A percentile compares a stretch with the other conserved stretches of the same genome.
These are phyloP conservation scores for Danielozyma ontarioensis DNA, from an alignment of 805 yeast genomes.

Conservation along the genomic window DNA sequence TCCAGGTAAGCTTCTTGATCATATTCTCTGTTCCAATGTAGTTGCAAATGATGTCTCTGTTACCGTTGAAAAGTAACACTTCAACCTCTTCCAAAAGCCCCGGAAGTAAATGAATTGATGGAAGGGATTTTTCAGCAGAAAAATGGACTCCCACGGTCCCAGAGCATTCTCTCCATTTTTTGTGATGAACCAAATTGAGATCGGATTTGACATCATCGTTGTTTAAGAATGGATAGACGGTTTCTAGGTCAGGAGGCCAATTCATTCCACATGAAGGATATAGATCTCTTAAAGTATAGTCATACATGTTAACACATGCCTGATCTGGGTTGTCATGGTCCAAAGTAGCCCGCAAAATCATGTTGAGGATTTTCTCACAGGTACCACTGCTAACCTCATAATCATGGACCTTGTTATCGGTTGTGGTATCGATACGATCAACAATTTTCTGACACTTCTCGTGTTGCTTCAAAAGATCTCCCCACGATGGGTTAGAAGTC, in stretches of 20 bases:
- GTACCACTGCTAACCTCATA: constrained; percentile 21
- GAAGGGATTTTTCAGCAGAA: constrained; percentile 47
- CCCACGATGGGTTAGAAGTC: constrained; percentile 33
- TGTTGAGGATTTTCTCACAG: constrained; percentile 47
- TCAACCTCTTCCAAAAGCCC: constrained; percentile 52
- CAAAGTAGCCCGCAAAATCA: constrained; percentile 28
- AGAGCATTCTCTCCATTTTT: constrained; percentile 77
- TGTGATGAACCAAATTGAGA: constrained; percentile 42
- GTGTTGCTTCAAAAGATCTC: constrained; percentile 42
- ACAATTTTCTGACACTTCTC: constrained; percentile 57
- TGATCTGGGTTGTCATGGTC: constrained; percentile 22
- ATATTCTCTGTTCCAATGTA: constrained; percentile 66
- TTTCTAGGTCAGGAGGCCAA: constrained; percentile 72
- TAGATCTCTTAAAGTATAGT: constrained; percentile 61
- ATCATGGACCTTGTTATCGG: constrained; percentile 13
- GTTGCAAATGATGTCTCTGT: constrained; percentile 85
- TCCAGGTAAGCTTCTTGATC: constrained; percentile 62
- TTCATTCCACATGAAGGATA: constrained; percentile 87
- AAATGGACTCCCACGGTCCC: constrained; percentile 49
- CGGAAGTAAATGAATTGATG: constrained; percentile 67
- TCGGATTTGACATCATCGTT: constrained; percentile 40
- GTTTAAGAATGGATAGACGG: constrained; percentile 48
- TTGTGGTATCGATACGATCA: constrained; percentile 15
- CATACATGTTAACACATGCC: constrained; percentile 80
- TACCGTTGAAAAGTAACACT: constrained; percentile 78